These are phyloP conservation scores for Aspergillus floridensis DNA, from an alignment of 2,329 filamentous ascomycete genomes.

Conservation along the genomic window DNA sequence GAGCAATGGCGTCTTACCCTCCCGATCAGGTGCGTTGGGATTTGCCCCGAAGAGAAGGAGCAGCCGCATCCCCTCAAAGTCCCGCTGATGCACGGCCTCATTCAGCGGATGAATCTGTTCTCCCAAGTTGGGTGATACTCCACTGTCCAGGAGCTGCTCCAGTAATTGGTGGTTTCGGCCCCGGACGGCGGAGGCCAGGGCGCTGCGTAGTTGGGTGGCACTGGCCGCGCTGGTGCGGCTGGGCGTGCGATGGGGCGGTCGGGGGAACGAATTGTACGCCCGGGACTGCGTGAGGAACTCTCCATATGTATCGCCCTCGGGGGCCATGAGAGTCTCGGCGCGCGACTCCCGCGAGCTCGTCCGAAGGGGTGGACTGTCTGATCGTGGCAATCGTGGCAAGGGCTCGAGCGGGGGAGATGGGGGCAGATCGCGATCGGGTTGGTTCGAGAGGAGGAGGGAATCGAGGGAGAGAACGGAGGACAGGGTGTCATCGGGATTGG, in stretches of 20 bases:
- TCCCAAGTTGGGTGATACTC: slow-evolving; percentile 53
- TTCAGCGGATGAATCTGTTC: slow-evolving; percentile 51
- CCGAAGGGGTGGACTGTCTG: neutral
- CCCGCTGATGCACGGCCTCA: slow-evolving; percentile 53
- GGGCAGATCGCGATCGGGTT: neutral
- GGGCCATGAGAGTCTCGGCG: neutral
- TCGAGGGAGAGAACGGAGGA: slow-evolving; percentile 30
- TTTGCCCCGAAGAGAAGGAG: slow-evolving; percentile 59
- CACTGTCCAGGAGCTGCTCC: slow-evolving; percentile 58
- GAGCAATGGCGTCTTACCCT: slow-evolving; percentile 53
- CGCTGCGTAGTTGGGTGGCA: slow-evolving; percentile 17
- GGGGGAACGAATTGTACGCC: neutral
- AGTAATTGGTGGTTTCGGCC: slow-evolving; percentile 56
- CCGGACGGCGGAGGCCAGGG: slow-evolving; percentile 56
- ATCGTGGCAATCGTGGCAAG: neutral
- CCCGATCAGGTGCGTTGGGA: slow-evolving; percentile 52
- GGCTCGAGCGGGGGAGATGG: neutral
- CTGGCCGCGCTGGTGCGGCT: slow-evolving; percentile 10
- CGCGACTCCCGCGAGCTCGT: slow-evolving; percentile 3
- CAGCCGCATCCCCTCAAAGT: slow-evolving; percentile 55
- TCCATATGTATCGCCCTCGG: neutral
- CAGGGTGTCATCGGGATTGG: slow-evolving; percentile 27
- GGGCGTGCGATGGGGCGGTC: slow-evolving; percentile 7
- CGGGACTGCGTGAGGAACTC: neutral
- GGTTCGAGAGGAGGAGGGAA: slow-evolving; percentile 15